Percentiles rank a stretch among this genome's conserved stretches.
Conservation (phyloP, 306 rosid genomes). For the Pyrus betulifolia region DNA sequence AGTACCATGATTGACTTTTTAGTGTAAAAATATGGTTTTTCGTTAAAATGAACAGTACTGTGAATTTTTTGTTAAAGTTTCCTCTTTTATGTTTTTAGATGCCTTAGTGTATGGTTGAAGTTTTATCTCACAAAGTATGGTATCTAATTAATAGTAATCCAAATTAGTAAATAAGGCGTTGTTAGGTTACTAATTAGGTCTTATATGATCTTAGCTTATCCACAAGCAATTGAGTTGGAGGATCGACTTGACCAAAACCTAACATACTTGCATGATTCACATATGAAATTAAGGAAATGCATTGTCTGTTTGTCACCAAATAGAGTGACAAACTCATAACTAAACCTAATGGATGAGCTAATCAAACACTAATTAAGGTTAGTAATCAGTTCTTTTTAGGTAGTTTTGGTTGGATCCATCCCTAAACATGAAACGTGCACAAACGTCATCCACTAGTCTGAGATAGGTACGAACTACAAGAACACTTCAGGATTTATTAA, state of each 20-base stretch:
- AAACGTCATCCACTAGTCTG: constrained; percentile 40
- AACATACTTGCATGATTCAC: constrained; percentile 14
- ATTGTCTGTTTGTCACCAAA: constrained; percentile 14
- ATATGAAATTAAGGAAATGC: constrained; percentile 2
- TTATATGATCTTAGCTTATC: not conserved
- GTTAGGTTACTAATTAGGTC: not conserved
- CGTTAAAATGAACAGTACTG: too few species aligned
- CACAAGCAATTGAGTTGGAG: not conserved
- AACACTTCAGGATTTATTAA: constrained; percentile 8
- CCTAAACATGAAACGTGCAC: constrained; percentile 34
- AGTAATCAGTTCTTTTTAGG: constrained; percentile 32
- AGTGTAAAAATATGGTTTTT: too few species aligned
- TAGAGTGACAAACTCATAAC: constrained; percentile 15
- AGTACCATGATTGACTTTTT: too few species aligned
- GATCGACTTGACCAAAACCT: constrained; percentile 2
- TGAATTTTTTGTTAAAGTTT: too few species aligned
- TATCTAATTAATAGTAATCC: not conserved
- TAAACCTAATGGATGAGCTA: constrained; percentile 26
- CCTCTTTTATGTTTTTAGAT: too few species aligned
- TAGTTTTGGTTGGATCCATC: constrained; percentile 29
- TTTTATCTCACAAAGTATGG: not conserved
- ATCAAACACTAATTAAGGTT: constrained; percentile 10
- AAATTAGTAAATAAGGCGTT: not conserved
- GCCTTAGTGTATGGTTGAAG: not conserved
- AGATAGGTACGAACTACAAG: constrained; percentile 14